Conservation (phyloP, 495 filamentous ascomycete species). For the Penicillium lividum region DNA sequence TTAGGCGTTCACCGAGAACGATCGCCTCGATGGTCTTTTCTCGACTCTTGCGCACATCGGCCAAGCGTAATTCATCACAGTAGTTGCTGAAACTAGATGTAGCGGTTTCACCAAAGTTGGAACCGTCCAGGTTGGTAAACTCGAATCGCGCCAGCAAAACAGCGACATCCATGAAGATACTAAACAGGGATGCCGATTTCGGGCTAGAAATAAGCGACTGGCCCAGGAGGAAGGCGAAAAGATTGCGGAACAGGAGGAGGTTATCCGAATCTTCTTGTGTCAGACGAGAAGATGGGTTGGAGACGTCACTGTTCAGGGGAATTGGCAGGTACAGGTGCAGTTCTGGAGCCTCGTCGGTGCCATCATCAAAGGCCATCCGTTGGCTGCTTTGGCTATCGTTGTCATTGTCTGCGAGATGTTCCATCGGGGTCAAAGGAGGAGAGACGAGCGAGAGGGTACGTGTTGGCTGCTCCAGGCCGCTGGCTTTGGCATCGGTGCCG, state of each 20-base stretch:
- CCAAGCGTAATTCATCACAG: conserved; percentile 71
- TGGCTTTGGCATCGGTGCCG: conserved; percentile 52
- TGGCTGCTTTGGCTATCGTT: conserved; percentile 46
- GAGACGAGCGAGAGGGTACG: conserved; percentile 45
- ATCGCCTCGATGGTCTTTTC: conserved; percentile 92
- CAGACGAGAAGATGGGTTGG: conserved; percentile 37
- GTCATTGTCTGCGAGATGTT: conserved; percentile 41
- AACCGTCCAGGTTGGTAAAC: conserved; percentile 78
- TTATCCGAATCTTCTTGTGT: conserved; percentile 62
- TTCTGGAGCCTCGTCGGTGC: conserved; percentile 49
- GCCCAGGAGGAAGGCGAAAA: conserved; percentile 85
- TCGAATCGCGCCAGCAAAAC: conserved; percentile 69
- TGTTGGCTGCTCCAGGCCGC: conserved; percentile 39
- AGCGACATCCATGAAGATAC: conserved; percentile 71
- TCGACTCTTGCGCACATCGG: conserved; percentile 76
- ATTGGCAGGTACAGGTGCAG: conserved; percentile 73
- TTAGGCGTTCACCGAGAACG: conserved; percentile 82
- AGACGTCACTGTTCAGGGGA: conserved; percentile 50
- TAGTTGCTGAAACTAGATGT: conserved; percentile 73
- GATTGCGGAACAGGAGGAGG: conserved; percentile 77
- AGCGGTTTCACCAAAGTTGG: conserved; percentile 79
- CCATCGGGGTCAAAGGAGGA: conserved; percentile 38
- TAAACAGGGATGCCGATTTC: conserved; percentile 65
- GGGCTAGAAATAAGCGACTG: conserved; percentile 79
- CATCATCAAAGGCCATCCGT: conserved; percentile 45